Evolutionary conservation across 345 rosid genomes (phyloP), one percentile per base, ranked within the genome.

Genomic region (Dovyalis caffra): DNA sequence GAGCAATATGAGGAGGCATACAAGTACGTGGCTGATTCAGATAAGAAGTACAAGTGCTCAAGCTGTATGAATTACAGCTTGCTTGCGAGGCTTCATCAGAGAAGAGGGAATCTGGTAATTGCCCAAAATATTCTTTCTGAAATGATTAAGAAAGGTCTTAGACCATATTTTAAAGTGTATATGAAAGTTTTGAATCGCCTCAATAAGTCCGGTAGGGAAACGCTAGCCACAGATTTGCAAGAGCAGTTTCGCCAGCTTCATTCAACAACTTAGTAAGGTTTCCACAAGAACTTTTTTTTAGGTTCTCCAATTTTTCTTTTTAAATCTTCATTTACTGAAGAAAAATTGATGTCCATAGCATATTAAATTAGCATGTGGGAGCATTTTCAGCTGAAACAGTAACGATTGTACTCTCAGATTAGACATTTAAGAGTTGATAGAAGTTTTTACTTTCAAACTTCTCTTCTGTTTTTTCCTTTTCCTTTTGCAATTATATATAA

Each of bases 61-160:
- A 78, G 83, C 67, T 77, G 78, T 70, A 66, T 49, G 73, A 67
- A 73, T 58, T 87, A 82, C 79, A 78, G 80, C 78, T 73, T 81
- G 72, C 88, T 89, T 66, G 90, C 89, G 4, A 78, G 72, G 62
- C 89, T 87, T 56, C 78, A 85, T 76, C 77, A 66, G 53, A 83
- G 77, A 70, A 72, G 65, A 20, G 85, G 85, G 33, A 69, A 87
- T 71, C 28, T 40, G 15, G 77, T 79, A 12, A 28, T 62, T 33
- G 85, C 90, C 20, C 77, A 76, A 38, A 75, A 67, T 74, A 67
- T 89, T 77, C 86, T 87, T 35, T 83, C 69, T 26, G 85, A 84
- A 76, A 85, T 89, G 92, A 87, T 87, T 5, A 67, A 75, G 20
- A 87, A 78, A 74, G 92, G 90, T 65, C 78, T 88, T 25, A 79